Evolutionary conservation across 768 basidiomycete species (phyloP), one percentile per base, ranked within the genome.

Genomic region (Mycena galopus): DNA sequence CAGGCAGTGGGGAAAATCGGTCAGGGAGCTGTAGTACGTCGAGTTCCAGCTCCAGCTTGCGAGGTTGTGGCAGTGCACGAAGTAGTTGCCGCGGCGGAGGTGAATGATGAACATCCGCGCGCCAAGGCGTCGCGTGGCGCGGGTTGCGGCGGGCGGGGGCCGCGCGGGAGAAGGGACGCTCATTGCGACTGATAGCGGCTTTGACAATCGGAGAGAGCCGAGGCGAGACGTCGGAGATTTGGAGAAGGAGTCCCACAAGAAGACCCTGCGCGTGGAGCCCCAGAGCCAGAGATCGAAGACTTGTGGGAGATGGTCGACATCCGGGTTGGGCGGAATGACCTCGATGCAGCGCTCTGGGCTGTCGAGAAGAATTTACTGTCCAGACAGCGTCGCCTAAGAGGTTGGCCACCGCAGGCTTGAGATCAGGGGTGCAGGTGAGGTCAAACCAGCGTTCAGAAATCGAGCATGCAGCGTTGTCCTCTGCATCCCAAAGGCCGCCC

Each of bases 261-360:
- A 76, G 55, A 85, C 77, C 37, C 86, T 69, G 65, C 83, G 79
- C 56, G 79, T 53, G 47, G 69, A 65, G 50, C 82, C 78, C 81
- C 85, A 82, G 32, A 82, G 27, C 79, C 81, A 82, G 12, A 84
- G 70, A 35, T 83, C 84, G 69, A 83, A 85, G 3, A 77, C 77
- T 72, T 84, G 84, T 1, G 81, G 79, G 64, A 77, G 80, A 19
- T 55, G 35, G 71, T 85, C 83, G 12, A 78, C 80, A 23, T 78
- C 74, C 16, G 27, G 47, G 0, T 58, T 50, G 2, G 82, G 69
- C 0, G 79, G 71, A n/a, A 78, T 67, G 65, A 88, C 75, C 67
- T 87, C 87, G 37, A 88, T 78, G 67, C 88, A 89, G 35, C 81
- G 76, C 67, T 87, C 84, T 4, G 83, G 81, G 0, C 83, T 82